Percentiles rank a stretch among this genome's conserved stretches.
These are phyloP conservation scores for Zopfia rhizophila DNA, from an alignment of 2,329 filamentous ascomycete genomes.

Conservation along the genomic window DNA sequence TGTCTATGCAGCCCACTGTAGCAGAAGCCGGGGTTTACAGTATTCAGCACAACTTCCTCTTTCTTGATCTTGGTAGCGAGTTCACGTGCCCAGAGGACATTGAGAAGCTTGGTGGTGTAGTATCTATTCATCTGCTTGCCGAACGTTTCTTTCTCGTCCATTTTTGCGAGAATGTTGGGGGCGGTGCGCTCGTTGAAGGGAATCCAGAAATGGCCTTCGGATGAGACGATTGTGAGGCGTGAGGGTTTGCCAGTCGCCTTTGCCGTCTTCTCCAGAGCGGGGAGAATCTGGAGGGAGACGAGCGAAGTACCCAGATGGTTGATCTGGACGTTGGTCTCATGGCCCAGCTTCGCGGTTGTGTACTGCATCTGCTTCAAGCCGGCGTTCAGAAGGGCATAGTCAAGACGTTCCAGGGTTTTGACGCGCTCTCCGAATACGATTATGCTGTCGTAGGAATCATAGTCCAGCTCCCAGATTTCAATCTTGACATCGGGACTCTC, in stretches of 20 bases:
- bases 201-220: constrained; percentile 42
- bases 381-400: constrained; percentile 57
- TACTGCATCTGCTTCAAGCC: constrained; percentile 50
- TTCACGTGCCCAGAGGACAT: constrained; percentile 26
- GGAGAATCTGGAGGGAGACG: constrained; percentile 42
- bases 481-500: constrained; percentile 48
- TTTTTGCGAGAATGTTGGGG: constrained; percentile 18
- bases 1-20: constrained; percentile 26
- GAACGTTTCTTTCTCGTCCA: constrained; percentile 29
- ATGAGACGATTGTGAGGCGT: constrained; percentile 59
- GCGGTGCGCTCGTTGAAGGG: constrained; percentile 28
- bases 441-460: constrained; percentile 59
- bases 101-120: constrained; percentile 30
- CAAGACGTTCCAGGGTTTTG: constrained; percentile 50
- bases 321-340: constrained; percentile 54
- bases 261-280: constrained; percentile 54
- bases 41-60: constrained; percentile 28
- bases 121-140: constrained; percentile 22
- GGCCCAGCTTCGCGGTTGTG: constrained; percentile 54
- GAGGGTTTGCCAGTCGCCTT: constrained; percentile 38
- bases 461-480: constrained; percentile 59
- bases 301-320: constrained; percentile 29
- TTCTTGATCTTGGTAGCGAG: constrained; percentile 14
- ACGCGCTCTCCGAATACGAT: constrained; percentile 54
- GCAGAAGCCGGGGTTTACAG: constrained; percentile 32